Evolutionary conservation across 371 early-diverging fungal species (phyloP).

Genomic region (Mycotypha africana): DNA sequence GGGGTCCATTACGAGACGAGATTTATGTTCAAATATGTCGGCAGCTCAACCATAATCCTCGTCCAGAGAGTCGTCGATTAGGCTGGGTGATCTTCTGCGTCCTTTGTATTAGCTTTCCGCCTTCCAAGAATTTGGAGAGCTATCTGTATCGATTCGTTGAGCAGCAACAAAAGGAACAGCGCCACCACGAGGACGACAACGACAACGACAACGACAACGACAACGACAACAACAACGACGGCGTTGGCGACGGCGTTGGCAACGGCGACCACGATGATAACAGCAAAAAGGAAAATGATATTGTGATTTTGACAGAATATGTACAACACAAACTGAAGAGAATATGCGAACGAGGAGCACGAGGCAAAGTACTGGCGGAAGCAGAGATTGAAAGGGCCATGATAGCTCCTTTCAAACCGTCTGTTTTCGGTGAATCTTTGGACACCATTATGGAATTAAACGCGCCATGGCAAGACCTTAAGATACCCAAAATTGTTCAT

Average conservation of each 20-base stretch:
- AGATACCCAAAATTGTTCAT: constrained; percentile 79
- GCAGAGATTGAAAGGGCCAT: constrained; percentile 80
- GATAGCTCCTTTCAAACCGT: constrained; percentile 79
- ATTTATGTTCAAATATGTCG: constrained; percentile 93
- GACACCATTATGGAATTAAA: constrained; percentile 72
- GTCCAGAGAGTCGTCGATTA: constrained; percentile 60
- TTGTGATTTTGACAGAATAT: constrained; percentile 56
- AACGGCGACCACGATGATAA: constrained; percentile 9
- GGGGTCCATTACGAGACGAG: constrained; percentile 85
- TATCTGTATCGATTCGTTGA: constrained; percentile 79
- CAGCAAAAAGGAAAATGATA: constrained; percentile 38
- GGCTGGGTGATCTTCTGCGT: constrained; percentile 90
- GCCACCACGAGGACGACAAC: constrained; percentile 47
- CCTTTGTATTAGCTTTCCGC: constrained; percentile 80
- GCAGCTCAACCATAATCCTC: constrained; percentile 82
- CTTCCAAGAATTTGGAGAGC: constrained; percentile 83
- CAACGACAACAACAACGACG: too few species aligned
- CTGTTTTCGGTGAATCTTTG: constrained; percentile 91
- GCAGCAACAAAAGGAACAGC: constrained; percentile 37
- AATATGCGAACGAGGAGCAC: constrained; percentile 75
- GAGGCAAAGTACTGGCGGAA: constrained; percentile 69
- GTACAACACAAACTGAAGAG: constrained; percentile 60
- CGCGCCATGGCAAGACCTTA: constrained; percentile 26
- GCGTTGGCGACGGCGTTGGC: background rate
- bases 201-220: too few species aligned